Percentiles rank a stretch among this genome's conserved stretches.
phyloP scores from a whole-genome alignment of 1,284 basidiomycete genomes.

The Apiotrichum sp. region DNA sequence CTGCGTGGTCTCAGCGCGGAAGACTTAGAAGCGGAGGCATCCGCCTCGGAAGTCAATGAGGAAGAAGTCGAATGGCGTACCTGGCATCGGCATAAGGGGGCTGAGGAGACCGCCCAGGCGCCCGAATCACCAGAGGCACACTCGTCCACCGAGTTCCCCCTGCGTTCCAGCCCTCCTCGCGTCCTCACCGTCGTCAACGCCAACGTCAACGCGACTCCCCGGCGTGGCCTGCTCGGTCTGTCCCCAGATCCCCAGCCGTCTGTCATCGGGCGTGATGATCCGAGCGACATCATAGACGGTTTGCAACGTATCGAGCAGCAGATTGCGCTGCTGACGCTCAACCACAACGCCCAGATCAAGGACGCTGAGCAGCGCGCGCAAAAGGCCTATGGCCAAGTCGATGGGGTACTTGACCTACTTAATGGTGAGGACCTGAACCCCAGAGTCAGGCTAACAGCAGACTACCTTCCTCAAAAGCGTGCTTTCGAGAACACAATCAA shows the following conservation, averaged over 20 bases:
- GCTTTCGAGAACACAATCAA: constrained; percentile 3
- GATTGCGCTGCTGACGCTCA: background rate
- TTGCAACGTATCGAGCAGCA: constrained; percentile 12
- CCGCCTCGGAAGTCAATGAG: background rate
- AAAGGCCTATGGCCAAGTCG: constrained; percentile 2
- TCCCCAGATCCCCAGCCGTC: background rate
- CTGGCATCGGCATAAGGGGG: background rate
- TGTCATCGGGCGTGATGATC: background rate
- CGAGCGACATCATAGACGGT: background rate
- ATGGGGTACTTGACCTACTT: constrained; percentile 5
- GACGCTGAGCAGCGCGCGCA: constrained; percentile 5
- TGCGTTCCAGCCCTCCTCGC: constrained; percentile 6
- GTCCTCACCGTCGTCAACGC: constrained; percentile 6
- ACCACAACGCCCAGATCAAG: background rate
- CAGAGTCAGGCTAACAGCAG: constrained; percentile 1
- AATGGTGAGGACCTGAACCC: constrained; percentile 2
- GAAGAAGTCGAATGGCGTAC: constrained; percentile 4
- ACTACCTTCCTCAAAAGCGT: constrained; percentile 1
- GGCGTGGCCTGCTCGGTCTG: background rate
- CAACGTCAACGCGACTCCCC: background rate
- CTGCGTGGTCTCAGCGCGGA: background rate
- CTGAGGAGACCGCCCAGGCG: background rate
- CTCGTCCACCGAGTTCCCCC: constrained; percentile 16
- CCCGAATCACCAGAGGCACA: background rate
- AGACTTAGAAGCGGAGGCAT: background rate